phyloP scores from a whole-genome alignment of 1,139 yeast genomes.

The Nakaseomyces bracarensis region DNA sequence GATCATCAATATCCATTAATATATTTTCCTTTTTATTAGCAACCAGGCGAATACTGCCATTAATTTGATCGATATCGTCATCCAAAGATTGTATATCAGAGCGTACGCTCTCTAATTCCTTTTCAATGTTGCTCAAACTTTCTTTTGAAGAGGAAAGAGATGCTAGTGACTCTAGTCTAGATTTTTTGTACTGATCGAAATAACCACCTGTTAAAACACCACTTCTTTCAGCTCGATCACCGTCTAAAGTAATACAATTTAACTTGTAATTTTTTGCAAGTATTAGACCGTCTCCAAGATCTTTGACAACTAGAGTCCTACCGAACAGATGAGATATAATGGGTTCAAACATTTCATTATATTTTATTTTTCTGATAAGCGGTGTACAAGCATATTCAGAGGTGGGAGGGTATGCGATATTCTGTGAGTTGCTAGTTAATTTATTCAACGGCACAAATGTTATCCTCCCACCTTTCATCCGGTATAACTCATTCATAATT shows the following conservation, averaged over 20 bases:
- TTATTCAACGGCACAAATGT: conserved; percentile 87
- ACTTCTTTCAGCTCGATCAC: conserved; percentile 75
- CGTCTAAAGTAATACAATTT: conserved; percentile 81
- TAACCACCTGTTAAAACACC: conserved; percentile 91
- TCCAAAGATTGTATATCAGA: conserved; percentile 37
- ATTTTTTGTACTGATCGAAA: conserved; percentile 49
- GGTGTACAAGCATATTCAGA: conserved; percentile 52
- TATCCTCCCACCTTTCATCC: conserved; percentile 69
- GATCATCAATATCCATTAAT: conserved; percentile 38
- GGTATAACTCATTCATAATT: conserved; percentile 67
- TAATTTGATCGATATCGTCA: conserved; percentile 38
- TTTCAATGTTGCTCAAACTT: conserved; percentile 38
- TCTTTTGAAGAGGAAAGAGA: conserved; percentile 44
- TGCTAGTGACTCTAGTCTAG: conserved; percentile 65
- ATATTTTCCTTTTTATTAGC: conserved; percentile 39
- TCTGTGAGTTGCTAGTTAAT: conserved; percentile 47
- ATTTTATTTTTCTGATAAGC: conserved; percentile 61
- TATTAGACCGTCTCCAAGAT: conserved; percentile 60
- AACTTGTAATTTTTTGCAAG: conserved; percentile 55
- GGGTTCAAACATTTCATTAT: conserved; percentile 43
- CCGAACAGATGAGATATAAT: conserved; percentile 80
- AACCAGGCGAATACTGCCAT: conserved; percentile 42
- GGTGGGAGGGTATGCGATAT: conserved; percentile 36
- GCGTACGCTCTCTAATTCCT: conserved; percentile 35
- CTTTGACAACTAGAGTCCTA: conserved; percentile 66